Percentiles rank a stretch among this genome's conserved stretches.
Conservation (phyloP, 2,329 filamentous ascomycete species). For the Colletotrichum sp. region DNA sequence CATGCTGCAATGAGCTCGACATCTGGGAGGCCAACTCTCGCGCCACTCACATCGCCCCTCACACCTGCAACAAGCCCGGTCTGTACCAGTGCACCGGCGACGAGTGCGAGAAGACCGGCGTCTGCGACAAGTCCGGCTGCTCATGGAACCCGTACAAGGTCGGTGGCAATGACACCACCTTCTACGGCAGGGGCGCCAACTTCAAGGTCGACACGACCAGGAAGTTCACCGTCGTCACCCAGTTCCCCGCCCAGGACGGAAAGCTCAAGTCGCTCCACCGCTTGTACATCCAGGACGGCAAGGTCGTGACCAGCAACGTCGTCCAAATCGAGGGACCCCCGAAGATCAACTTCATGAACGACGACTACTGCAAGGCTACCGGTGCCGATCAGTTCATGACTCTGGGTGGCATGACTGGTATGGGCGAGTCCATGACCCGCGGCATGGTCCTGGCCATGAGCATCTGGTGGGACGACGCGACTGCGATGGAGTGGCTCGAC, state of each 20-base stretch:
- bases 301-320: conserved; percentile 45
- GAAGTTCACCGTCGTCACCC: conserved; percentile 45
- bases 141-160: conserved; percentile 39
- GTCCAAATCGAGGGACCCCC: conserved; percentile 24
- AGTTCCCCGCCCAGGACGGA: conserved; percentile 40
- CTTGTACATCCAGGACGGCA: conserved; percentile 54
- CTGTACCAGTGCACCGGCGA: conserved; percentile 41
- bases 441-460: conserved; percentile 60
- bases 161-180: conserved; percentile 25
- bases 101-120: conserved; percentile 31
- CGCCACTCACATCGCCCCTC: conserved; percentile 63
- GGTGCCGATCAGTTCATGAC: conserved; percentile 29
- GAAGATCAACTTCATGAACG: conserved; percentile 31
- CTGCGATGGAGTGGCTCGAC: conserved; percentile 65
- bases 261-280: conserved; percentile 51
- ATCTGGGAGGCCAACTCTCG: conserved; percentile 69
- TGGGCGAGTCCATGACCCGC: conserved; percentile 48
- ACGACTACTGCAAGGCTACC: conserved; percentile 29
- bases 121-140: conserved; percentile 44
- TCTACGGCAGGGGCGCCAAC: conserved; percentile 24
- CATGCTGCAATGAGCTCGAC: conserved; percentile 74
- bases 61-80: conserved; percentile 56
- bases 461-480: conserved; percentile 60
- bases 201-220: conserved; percentile 29
- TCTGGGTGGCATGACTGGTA: conserved; percentile 43